Base-by-base conservation (phyloP, 805 yeast species). In the Candida hungchunana region DNA sequence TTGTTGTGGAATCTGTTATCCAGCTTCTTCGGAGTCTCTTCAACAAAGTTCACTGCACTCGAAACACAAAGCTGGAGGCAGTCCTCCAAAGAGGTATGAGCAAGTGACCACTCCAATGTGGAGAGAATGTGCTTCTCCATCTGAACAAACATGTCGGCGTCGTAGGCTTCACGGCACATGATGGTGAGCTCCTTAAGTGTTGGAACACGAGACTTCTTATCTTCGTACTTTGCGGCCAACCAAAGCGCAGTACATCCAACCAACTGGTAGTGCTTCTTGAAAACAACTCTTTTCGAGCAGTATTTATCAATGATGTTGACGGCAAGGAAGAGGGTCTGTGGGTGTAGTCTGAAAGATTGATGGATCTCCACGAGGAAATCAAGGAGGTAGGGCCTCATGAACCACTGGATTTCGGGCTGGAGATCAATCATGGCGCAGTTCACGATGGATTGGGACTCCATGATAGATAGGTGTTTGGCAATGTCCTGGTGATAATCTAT, bases 161-260 rank as follows among this genome's bases (percentile, higher is more conserved):
- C 80, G 52, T 82, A 84, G 9, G 71, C 71, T 43, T 71, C 67
- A 26, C 86, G 79, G 56, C 90, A 81, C 54, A 82, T 66, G 47
- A 70, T 68, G 27, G 77, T 71, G 37, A 83, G 69, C 47, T 82
- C 89, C 30, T 70, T 66, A 37, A 81, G 66, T 22, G 79, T 73
- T 14, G 90, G 90, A 23, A 79, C 73, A 37, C 79, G 64, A 39
- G 71, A 71, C 50, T 86, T 73, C 55, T 77, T 76, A 43, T 85
- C 87, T 44, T 73, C 75, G 31, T 75, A 67, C 55, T 88, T 88
- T 29, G 93, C 75, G 3, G 96, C 93, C 14, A 88, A 75, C 95
- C 96, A 86, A 31, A 88, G 63, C 18, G 95, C 82, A 0, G 94
- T 82, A 46, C 90, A 79, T 20, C 90, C 89, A 18, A 87, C 83